A percentile compares a stretch with the other conserved stretches of the same genome.
These are phyloP conservation scores for Alternaria angustiovoidea DNA, from an alignment of 2,329 filamentous ascomycete species.

Conservation along the genomic window DNA sequence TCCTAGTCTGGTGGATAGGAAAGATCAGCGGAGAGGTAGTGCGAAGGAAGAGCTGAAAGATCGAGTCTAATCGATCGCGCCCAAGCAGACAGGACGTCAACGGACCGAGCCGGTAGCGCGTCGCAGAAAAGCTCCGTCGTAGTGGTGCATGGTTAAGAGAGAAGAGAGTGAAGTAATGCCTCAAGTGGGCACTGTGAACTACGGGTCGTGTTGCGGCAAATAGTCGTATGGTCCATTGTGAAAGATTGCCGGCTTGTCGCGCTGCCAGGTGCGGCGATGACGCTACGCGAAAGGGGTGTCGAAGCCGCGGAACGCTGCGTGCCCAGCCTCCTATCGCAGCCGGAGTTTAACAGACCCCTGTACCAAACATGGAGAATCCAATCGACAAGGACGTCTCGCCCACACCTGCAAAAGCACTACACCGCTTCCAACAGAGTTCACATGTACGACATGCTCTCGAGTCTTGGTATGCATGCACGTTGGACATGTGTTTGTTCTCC, in stretches of 20 bases:
- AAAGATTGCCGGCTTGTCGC: conserved; percentile 16
- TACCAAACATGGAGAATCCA: not conserved
- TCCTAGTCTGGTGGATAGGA: not conserved
- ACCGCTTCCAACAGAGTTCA: not conserved
- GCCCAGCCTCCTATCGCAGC: conserved; percentile 6
- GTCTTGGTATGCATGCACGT: conserved; percentile 5
- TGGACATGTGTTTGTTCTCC: conserved; percentile 1
- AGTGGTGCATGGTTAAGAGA: conserved; percentile 16
- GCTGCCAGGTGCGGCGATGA: conserved; percentile 8
- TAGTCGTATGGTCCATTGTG: conserved; percentile 1
- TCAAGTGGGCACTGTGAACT: not conserved
- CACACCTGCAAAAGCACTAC: conserved; percentile 1
- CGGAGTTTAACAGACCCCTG: conserved; percentile 5
- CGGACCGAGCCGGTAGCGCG: conserved; percentile 35
- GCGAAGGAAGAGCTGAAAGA: conserved; percentile 13
- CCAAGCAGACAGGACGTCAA: conserved; percentile 18
- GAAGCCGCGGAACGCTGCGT: conserved; percentile 6
- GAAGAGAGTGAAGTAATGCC: conserved; percentile 1
- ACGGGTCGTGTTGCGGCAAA: not conserved
- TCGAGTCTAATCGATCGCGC: conserved; percentile 12
- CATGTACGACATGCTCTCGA: not conserved
- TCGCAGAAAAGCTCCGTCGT: conserved; percentile 16
- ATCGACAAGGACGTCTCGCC: not conserved
- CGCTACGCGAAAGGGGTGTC: conserved; percentile 8
- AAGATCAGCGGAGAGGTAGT: conserved; percentile 2